phyloP scores from a whole-genome alignment of 345 rosid species.

The Populus tremula region DNA sequence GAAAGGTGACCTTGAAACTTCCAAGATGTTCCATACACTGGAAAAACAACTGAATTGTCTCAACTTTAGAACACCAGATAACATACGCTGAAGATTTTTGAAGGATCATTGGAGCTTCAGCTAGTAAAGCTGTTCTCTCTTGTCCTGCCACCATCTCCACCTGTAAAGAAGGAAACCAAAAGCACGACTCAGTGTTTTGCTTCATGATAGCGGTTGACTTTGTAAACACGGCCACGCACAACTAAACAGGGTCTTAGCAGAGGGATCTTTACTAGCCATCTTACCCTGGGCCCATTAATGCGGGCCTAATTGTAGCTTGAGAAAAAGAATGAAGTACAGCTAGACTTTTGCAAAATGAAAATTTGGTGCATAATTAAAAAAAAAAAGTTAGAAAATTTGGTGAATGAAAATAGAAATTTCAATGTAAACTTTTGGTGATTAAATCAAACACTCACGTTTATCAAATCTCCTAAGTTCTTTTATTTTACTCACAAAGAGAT shows the following conservation, averaged over 20 bases:
- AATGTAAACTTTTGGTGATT: background rate
- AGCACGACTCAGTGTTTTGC: background rate
- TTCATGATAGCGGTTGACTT: too few species aligned
- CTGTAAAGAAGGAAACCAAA: slow-evolving; percentile 31
- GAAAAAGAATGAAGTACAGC: background rate
- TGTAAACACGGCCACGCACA: too few species aligned
- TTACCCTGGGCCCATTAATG: background rate
- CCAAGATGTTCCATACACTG: background rate
- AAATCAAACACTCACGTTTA: background rate
- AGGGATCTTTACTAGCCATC: background rate
- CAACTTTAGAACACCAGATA: slow-evolving; percentile 22
- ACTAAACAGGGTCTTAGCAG: too few species aligned
- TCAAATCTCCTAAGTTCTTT: too few species aligned
- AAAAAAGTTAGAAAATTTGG: too few species aligned
- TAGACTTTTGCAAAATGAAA: background rate
- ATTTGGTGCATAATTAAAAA: background rate
- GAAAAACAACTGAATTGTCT: slow-evolving; percentile 14
- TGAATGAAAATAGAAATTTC: too few species aligned
- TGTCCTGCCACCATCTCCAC: slow-evolving; percentile 82
- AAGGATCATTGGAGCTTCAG: background rate
- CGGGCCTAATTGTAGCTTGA: background rate
- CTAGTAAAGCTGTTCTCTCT: slow-evolving; percentile 56
- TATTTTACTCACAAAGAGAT: too few species aligned
- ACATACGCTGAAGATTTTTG: background rate
- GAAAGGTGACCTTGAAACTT: background rate